Base-by-base conservation (phyloP, 176 grass and related monocot species). In the Avena atlantica region DNA sequence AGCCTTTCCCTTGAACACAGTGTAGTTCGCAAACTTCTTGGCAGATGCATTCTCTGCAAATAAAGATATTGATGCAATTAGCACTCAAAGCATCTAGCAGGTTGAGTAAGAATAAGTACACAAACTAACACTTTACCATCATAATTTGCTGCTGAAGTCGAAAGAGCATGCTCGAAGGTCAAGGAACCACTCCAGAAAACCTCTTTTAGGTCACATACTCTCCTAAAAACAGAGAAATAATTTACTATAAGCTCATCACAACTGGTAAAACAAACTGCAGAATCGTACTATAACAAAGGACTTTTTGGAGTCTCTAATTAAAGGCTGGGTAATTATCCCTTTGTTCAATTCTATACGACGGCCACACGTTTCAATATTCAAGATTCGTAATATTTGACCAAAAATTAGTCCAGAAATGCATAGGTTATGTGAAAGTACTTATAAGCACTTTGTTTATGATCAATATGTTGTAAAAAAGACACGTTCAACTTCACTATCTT, bases 1-100 rank as follows among this genome's bases (percentile, higher is more conserved):
- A 88, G 92, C 94, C 78, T 98, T 98, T 88, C 92, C 94, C 84
- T 98, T 98, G 76, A 91, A 98, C 37, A 98, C 25, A 0, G 97
- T 94, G 80, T 96, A 98, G 44, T 75, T 76, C 11, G 89, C 97
- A 60, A 10, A 90, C 53, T 64, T 94, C 78, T 10, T 98, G 73
- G 15, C 71, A 69, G 92, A 88, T 44, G 50, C 57, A 53, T 36
- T 87, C 51, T 80, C 88, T 89, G 72, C 55, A 83, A 8, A 75
- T 40, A 60, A 64, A 40, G 66, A 34, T 69, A 15, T 57, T 58
- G 5, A 58, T 20, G 6, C n/a, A 27, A 58, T 8, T 29, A 29
- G 12, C 19, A 4, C 2, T 34, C 27, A 23, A 72, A 77, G 7
- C 24, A 53, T 23, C 4, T 55, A 74, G 27, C 74, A 64, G 21